A percentile compares a stretch with the other conserved stretches of the same genome.
Evolutionary conservation across 257 asterid genomes (phyloP).

Genomic region (Fraxinus cuspidata): DNA sequence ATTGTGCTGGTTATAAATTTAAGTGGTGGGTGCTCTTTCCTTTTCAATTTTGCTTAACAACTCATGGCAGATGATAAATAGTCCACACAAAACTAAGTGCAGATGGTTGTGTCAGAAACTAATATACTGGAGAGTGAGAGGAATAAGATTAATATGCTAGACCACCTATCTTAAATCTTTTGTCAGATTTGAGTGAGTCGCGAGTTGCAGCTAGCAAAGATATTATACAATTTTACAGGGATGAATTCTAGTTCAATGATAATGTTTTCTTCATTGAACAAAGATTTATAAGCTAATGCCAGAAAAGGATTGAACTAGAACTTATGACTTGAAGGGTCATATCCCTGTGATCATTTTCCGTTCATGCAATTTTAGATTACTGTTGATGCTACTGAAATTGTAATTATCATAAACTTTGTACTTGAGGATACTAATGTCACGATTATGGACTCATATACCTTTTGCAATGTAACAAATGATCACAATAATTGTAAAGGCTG

Average conservation of each 20-base stretch:
- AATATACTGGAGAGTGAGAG: not conserved
- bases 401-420: conserved; percentile 2
- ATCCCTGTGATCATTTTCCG: not conserved
- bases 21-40: not conserved
- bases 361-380: not conserved
- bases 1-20: not conserved
- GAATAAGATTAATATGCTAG: not conserved
- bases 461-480: not conserved
- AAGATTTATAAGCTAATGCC: not conserved
- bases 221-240: not conserved
- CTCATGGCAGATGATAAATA: not conserved
- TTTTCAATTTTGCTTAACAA: not conserved
- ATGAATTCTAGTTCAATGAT: not conserved
- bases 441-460: not conserved
- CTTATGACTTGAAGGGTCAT: not conserved
- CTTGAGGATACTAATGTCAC: not conserved
- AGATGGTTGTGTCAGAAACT: not conserved
- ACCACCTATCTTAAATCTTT: not conserved
- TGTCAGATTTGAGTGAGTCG: not conserved
- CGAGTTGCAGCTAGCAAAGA: not conserved
- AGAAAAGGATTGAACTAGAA: not conserved
- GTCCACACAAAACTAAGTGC: not conserved
- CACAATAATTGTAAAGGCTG: not conserved
- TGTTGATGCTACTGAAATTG: not conserved
- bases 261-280: not conserved